Conservation (phyloP, 2,329 filamentous ascomycete species). For the Magnaporthales sp. region DNA sequence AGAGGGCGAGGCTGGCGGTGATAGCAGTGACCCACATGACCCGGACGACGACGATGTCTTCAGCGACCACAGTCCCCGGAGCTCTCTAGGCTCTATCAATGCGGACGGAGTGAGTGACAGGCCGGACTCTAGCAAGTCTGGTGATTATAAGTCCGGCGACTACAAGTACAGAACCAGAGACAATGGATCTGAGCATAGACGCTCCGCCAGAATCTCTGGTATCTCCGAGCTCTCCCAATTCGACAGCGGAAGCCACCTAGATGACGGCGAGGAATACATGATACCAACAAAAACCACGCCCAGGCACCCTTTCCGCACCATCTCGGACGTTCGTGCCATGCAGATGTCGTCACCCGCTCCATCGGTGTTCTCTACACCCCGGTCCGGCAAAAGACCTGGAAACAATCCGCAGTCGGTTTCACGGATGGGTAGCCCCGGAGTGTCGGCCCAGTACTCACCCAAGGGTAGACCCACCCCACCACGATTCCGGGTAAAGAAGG, state of each 20-base stretch:
- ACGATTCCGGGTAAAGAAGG: constrained; percentile 46
- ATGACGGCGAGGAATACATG: constrained; percentile 31
- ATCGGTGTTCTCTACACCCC: constrained; percentile 40
- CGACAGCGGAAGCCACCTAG: constrained; percentile 27
- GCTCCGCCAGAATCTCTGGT: constrained; percentile 35
- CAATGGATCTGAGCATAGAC: constrained; percentile 4
- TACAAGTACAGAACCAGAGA: constrained; percentile 10
- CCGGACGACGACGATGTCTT: constrained; percentile 52
- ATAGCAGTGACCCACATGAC: constrained; percentile 42
- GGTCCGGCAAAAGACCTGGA: constrained; percentile 34
- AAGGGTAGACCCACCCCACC: constrained; percentile 46
- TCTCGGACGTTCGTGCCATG: constrained; percentile 60
- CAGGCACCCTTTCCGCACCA: constrained; percentile 59
- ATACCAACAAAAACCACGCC: constrained; percentile 49
- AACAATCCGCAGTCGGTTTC: constrained; percentile 26
- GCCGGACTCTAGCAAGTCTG: constrained; percentile 14
- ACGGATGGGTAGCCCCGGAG: constrained; percentile 44
- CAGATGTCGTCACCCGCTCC: constrained; percentile 62
- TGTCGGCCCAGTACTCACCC: constrained; percentile 43
- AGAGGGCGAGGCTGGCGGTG: constrained; percentile 25
- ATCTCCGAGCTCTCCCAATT: constrained; percentile 49
- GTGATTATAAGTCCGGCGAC: constrained; percentile 8
- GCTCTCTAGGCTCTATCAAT: constrained; percentile 44
- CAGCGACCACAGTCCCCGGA: constrained; percentile 47
- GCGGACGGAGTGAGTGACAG: constrained; percentile 6